Conservation (phyloP, 176 grass and related monocot genomes). For the Rhynchospora tenuis region DNA sequence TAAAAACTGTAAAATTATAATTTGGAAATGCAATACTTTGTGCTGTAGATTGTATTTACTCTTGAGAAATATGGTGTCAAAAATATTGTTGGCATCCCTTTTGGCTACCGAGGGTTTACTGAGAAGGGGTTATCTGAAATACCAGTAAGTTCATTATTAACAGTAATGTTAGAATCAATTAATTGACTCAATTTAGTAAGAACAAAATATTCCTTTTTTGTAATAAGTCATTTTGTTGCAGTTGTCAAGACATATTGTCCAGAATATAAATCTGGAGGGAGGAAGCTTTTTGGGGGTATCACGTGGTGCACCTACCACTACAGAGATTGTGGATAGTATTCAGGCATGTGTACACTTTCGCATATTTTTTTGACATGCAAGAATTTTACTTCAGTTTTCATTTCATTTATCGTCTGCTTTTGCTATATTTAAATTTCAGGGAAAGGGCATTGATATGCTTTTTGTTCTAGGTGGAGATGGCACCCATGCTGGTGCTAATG, state of each 20-base stretch:
- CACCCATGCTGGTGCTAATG: constrained; percentile 92
- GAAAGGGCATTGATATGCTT: constrained; percentile 81
- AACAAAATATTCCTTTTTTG: constrained; percentile 7
- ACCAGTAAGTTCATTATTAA: constrained; percentile 38
- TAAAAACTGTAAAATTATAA: not conserved
- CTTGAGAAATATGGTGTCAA: constrained; percentile 97
- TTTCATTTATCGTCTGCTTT: constrained; percentile 23
- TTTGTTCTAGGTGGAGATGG: constrained; percentile 96
- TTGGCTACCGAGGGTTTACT: constrained; percentile 89
- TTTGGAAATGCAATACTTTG: constrained; percentile 9
- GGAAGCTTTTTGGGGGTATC: constrained; percentile 95
- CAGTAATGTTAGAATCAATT: not conserved
- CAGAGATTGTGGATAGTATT: constrained; percentile 90
- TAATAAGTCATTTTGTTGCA: constrained; percentile 20
- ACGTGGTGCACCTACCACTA: constrained; percentile 55
- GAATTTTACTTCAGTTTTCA: constrained; percentile 7
- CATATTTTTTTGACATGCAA: not conserved
- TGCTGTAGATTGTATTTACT: constrained; percentile 89
- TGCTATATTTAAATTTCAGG: constrained; percentile 42
- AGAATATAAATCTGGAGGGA: constrained; percentile 98
- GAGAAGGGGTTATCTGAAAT: constrained; percentile 73
- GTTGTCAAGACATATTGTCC: constrained; percentile 79
- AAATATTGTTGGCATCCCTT: constrained; percentile 94
- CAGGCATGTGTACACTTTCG: constrained; percentile 52
- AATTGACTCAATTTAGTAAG: not conserved